phyloP scores from a whole-genome alignment of 192 early-diverging fungal species.

The Coemansia sp. region DNA sequence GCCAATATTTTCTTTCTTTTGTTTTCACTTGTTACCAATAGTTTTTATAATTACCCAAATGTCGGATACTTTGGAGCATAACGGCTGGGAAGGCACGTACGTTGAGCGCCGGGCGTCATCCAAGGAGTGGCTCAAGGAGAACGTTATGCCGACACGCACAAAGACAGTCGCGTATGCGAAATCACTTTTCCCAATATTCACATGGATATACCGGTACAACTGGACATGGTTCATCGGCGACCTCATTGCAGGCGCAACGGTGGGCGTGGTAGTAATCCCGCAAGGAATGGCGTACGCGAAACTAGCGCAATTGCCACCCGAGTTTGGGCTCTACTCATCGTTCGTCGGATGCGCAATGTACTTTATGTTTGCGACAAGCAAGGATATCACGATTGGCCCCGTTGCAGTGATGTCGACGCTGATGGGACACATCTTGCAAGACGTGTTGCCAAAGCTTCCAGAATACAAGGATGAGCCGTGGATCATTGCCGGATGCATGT shows the following conservation, averaged over 20 bases:
- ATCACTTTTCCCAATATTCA: conserved; percentile 51
- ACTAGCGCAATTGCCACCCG: conserved; percentile 67
- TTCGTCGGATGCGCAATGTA: conserved; percentile 72
- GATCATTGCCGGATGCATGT: conserved; percentile 55
- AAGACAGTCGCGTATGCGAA: conserved; percentile 19
- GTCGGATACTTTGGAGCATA: not conserved
- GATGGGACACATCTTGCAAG: conserved; percentile 63
- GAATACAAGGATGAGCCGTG: conserved; percentile 59
- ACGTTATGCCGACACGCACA: conserved; percentile 23
- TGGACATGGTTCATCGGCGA: conserved; percentile 66
- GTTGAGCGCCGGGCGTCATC: conserved; percentile 48
- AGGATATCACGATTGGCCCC: conserved; percentile 72
- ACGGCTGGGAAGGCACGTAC: conserved; percentile 13
- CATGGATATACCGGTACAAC: conserved; percentile 57
- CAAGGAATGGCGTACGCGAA: conserved; percentile 76
- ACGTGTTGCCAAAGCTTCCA: conserved; percentile 40
- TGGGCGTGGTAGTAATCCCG: conserved; percentile 72
- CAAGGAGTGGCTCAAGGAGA: conserved; percentile 33
- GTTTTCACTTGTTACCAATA: not conserved
- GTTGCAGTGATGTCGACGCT: conserved; percentile 79
- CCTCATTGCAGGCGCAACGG: conserved; percentile 70
- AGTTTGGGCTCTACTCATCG: conserved; percentile 76
- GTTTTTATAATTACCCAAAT: no score
- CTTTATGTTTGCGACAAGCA: conserved; percentile 70
- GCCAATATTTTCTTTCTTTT: not conserved